Evolutionary conservation across 1,139 yeast genomes (phyloP).

Genomic region (Candida sp.): DNA sequence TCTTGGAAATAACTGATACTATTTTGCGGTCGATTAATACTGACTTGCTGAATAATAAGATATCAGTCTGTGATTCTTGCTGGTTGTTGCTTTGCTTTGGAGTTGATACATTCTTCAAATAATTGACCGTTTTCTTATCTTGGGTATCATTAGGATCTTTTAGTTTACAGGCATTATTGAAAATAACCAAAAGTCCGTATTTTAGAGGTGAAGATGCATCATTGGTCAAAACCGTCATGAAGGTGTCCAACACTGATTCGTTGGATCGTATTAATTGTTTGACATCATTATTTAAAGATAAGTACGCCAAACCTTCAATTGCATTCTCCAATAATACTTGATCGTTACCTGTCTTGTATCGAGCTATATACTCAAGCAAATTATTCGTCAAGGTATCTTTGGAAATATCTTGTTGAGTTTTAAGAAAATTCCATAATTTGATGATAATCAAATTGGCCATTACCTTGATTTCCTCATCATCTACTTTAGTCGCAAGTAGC

Average conservation of each 20-base stretch:
- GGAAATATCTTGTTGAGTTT: conserved; percentile 18
- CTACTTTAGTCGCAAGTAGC: conserved; percentile 15
- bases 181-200: conserved; percentile 37
- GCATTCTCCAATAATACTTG: conserved; percentile 16
- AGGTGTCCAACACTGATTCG: conserved; percentile 21
- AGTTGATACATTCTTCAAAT: conserved; percentile 32
- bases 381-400: conserved; percentile 18
- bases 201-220: conserved; percentile 13
- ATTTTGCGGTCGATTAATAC: conserved; percentile 24
- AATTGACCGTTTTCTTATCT: conserved; percentile 19
- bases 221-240: conserved; percentile 11
- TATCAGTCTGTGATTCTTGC: conserved; percentile 21
- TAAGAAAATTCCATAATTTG: conserved; percentile 44
- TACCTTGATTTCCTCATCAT: conserved; percentile 18
- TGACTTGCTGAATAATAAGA: conserved; percentile 27
- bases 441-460: conserved; percentile 32
- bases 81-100: conserved; percentile 19
- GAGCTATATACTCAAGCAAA: conserved; percentile 14
- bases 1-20: conserved; percentile 20
- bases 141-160: conserved; percentile 13
- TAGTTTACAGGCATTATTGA: conserved; percentile 34
- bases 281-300: conserved; percentile 34
- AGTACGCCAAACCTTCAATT: conserved; percentile 47
- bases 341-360: conserved; percentile 5
- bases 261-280: conserved; percentile 31